These are phyloP conservation scores for Naganishia onofrii DNA, from an alignment of 768 basidiomycete species.

Conservation along the genomic window DNA sequence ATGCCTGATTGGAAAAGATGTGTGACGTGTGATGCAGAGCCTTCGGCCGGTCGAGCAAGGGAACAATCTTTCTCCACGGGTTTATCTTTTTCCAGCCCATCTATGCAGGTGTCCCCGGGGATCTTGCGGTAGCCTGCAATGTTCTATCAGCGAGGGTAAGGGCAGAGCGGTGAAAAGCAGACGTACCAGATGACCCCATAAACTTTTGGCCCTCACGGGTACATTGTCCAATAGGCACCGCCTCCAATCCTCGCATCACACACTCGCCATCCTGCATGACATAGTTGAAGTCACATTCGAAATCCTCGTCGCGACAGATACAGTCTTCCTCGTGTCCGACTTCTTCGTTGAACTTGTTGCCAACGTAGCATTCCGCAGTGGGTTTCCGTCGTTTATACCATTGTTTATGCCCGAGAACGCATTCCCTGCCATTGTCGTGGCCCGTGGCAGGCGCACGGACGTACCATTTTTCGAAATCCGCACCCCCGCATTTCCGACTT, in stretches of 20 bases:
- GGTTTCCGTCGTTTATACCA: slow-evolving; percentile 84
- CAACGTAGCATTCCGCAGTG: slow-evolving; percentile 82
- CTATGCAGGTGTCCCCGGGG: slow-evolving; percentile 85
- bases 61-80: slow-evolving; percentile 72
- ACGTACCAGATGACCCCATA: slow-evolving; percentile 74
- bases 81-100: slow-evolving; percentile 65
- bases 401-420: slow-evolving; percentile 97
- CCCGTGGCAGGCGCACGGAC: slow-evolving; percentile 58
- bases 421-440: slow-evolving; percentile 61
- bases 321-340: slow-evolving; percentile 79
- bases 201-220: slow-evolving; percentile 63
- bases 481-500: slow-evolving; percentile 64
- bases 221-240: slow-evolving; percentile 68
- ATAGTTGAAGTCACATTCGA: slow-evolving; percentile 93
- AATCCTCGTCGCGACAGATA: slow-evolving; percentile 79
- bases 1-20: slow-evolving; percentile 55
- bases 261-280: slow-evolving; percentile 72
- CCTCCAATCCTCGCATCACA: slow-evolving; percentile 81
- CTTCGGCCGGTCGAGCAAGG: slow-evolving; percentile 74
- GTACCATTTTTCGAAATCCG: slow-evolving; percentile 86
- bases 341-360: slow-evolving; percentile 83
- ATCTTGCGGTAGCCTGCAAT: slow-evolving; percentile 66
- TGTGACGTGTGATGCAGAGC: slow-evolving; percentile 70
- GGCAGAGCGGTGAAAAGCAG: too few species aligned
- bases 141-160: too few species aligned